Evolutionary conservation across 805 yeast genomes (phyloP).

Genomic region (Cyberlindnera mycetangii): DNA sequence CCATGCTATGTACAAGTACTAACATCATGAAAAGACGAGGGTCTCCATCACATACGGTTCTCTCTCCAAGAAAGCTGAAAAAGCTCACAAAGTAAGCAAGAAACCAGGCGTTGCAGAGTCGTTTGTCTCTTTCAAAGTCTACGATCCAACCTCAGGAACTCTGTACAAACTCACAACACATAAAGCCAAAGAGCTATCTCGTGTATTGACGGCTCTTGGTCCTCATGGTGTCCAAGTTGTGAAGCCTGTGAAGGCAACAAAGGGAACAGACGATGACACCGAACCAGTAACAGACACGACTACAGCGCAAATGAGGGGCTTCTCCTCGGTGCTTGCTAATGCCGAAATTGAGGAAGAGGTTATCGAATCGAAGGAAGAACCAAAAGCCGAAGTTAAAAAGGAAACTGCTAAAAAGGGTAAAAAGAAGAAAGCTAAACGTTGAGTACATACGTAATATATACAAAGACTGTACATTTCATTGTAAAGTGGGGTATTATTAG

Average conservation of each 20-base stretch:
- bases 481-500: background rate
- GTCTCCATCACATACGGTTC: slow-evolving; percentile 30
- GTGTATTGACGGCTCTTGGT: slow-evolving; percentile 70
- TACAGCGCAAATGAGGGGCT: slow-evolving; percentile 19
- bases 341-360: slow-evolving; percentile 23
- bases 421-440: slow-evolving; percentile 28
- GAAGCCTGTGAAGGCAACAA: background rate
- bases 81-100: slow-evolving; percentile 8
- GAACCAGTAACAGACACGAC: background rate
- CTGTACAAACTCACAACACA: slow-evolving; percentile 55
- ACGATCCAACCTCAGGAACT: slow-evolving; percentile 62
- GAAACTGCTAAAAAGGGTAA: slow-evolving; percentile 20
- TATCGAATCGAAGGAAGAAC: slow-evolving; percentile 4
- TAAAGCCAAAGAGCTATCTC: slow-evolving; percentile 66
- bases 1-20: background rate
- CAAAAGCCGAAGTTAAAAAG: slow-evolving; percentile 4
- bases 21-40: slow-evolving; percentile 16
- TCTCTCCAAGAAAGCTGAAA: slow-evolving; percentile 18
- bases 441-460: background rate
- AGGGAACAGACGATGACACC: background rate
- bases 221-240: slow-evolving; percentile 48
- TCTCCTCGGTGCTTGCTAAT: slow-evolving; percentile 25
- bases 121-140: slow-evolving; percentile 50
- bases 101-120: slow-evolving; percentile 14
- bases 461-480: background rate